Base-by-base conservation (phyloP, 768 basidiomycete genomes). In the Leccinum subgranulosum region DNA sequence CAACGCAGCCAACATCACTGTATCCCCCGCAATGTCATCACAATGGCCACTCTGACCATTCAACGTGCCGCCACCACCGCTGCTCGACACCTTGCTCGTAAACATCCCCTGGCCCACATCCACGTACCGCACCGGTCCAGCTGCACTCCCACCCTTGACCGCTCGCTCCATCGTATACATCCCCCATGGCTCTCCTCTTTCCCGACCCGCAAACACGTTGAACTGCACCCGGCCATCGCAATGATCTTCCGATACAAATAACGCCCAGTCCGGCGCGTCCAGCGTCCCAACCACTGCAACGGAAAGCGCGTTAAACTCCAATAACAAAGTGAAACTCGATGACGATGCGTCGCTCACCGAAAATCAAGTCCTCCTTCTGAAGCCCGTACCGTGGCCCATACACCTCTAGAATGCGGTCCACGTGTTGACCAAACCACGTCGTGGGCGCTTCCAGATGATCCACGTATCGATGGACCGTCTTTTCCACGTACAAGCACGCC, bases 171-270 rank as follows among this genome's bases (percentile, higher is more conserved):
- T 80, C 3, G 84, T 82, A 68, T 90, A 91, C 15, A 79, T 78
- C 7, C 91, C 91, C 91, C 91, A 94, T 2, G 84, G 81, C 46
- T 84, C 79, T 4, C 85, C 84, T 29, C 66, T 64, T 56, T 72
- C 77, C 3, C 80, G 73, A 12, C 71, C 60, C 3, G 81, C 73
- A 65, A 83, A 86, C 12, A 90, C 85, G 57, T 88, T 87, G 74
- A 92, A 92, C 66, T 86, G 83, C 6, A 78, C 82, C 79, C 87
- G 64, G 4, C 84, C 80, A 61, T 86, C 80, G 2, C 79, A 81
- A 70, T 90, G 87, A 57, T 76, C 76, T 57, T 90, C 86, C 63
- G 87, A 87, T 36, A 92, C 89, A 60, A 91, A 85, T 25, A 90
- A 72, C 0, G 84, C 90, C 70, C 89, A 88, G 55, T 88, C 86